Base-by-base conservation (phyloP, 2,329 filamentous ascomycete species). In the Fusarium begoniae region DNA sequence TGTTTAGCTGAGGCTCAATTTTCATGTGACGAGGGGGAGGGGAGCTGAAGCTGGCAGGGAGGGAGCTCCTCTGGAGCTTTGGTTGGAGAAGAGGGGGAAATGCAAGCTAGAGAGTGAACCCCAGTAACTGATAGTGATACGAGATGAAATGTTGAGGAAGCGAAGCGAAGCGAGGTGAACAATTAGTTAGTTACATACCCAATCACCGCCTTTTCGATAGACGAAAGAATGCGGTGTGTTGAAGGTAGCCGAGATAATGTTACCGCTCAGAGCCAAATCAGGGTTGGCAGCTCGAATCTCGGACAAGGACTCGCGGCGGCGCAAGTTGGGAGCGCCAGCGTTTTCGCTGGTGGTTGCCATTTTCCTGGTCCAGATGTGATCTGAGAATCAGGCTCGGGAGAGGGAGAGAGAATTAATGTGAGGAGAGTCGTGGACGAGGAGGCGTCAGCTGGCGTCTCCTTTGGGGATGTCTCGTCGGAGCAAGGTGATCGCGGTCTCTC, bases 201-300 rank as follows among this genome's bases (percentile, higher is more conserved):
- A 92, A 75, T 91, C 88, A 64, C 86, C 84, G 22, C 86, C 87
- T 76, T 88, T 88, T 75, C 84, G 86, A 77, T 91, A 91, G 68
- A 87, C 86, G 64, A 91, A 80, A 37, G 88, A 85, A 77, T 91
- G 86, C 32, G 90, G 90, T 70, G 90, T 88, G 69, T 88, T 91
- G 76, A 92, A 92, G 24, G 90, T 91, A 26, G 88, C 90, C 5
- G 90, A 92, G 74, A 92, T 91, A 75, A 92, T 87, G 80, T 90
- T 91, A n/a, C 90, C 90, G 71, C 86, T 91, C 57, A 92, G 83
- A 37, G 84, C 83, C 50, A 92, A 81, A 68, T 89, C 86, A 14
- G 90, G 90, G 74, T 90, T 87, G 63, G 85, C 86, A 63, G 86
- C 84, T 76, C 86, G 85, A 70, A 90, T 86, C 59, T 91, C 88